Base-by-base conservation (phyloP, 352 stramenopile genomes). In the Globisporangium rhizosaccharum region DNA sequence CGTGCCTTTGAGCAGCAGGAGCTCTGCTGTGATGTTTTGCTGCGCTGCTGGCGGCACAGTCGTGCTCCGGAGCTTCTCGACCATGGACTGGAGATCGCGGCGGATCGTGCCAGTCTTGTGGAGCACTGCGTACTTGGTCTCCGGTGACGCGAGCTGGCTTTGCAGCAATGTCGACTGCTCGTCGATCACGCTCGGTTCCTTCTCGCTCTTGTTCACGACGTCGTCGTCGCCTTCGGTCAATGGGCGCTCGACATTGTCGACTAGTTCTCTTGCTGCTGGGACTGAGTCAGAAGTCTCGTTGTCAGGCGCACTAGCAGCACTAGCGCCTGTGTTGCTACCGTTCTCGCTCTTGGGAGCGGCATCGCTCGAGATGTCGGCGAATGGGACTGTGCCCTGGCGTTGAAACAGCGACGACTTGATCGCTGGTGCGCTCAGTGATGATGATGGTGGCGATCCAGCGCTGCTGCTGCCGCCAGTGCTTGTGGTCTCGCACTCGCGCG, bases 1-100 rank as follows among this genome's bases (percentile, higher is more conserved):
- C n/a, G 71, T 87, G 41, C 80, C 82, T 36, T 82, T 83, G 45
- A 92, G 63, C 65, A 88, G 67, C 17, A 75, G 53, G 6, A 72
- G 72, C 54, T 91, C 82, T 2, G 70, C 74, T 18, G 73, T 59
- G 25, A 88, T 68, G 26, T 71, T 88, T 28, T 64, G 68, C 51
- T 79, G 84, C 2, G 74, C 68, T 0, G 75, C 54, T 10, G 64
- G 66, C 26, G 74, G 51, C 25, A 70, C 55, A 3, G 78, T 66
- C 1, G 82, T 79, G 61, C 75, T 72, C n/a, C 79, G 82, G 41
- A 82, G 68, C 52, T 76, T 82, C 28, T 61, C 68, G 17, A 80
- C 37, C 36, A 80, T 76, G 8, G 62, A 63, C 23, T 65, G 54
- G 14, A 76, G 62, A 39, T 67, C 73, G 12, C 55, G n/a, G 0